Evolutionary conservation across 257 asterid genomes (phyloP), one percentile per base, ranked within the genome.

Genomic region (Avicennia marina): DNA sequence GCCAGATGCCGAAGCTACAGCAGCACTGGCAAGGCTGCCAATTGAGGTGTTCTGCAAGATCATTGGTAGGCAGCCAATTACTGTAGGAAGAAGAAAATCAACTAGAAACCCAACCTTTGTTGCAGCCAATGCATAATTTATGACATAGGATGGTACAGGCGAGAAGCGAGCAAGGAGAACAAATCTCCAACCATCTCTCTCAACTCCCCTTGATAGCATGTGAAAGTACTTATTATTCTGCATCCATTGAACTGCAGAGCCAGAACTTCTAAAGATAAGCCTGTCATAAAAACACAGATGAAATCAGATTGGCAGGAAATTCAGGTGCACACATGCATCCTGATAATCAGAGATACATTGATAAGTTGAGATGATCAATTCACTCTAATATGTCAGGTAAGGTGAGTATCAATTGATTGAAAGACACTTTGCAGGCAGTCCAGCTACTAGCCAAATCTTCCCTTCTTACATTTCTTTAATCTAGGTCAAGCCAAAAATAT

Each of bases 151-250:
- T 3, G 98, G 98, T 49, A 88, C 73, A 45, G 96, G 98, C 43
- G 98, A 91, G 80, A 91, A 91, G 21, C 98, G 91, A 18, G 98
- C 98, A 27, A 91, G 93, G 42, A 88, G 94, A 46, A 91, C 96
- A 33, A 91, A 88, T 64, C 63, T 83, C 98, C 98, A 91, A 10
- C 98, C 96, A 43, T 91, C 98, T 31, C 76, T 78, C 63, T 82
- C 94, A 7, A 91, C 95, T 58, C 98, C 98, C 50, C 74, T 78
- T 2, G 94, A 81, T 11, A 88, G 75, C 42, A 88, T 10, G 67
- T 75, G 75, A 21, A 91, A 91, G 73, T 88, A 91, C 71, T 81
- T 91, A 65, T 88, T 91, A 32, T 68, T 64, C 17, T 79, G 85
- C 41, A 76, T 80, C 98, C 94, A 83, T 9, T 53, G 63, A 42